Percentiles rank a stretch among this genome's conserved stretches.
These are phyloP conservation scores for Panaeolus papilionaceus DNA, from an alignment of 768 basidiomycete genomes.

Conservation along the genomic window DNA sequence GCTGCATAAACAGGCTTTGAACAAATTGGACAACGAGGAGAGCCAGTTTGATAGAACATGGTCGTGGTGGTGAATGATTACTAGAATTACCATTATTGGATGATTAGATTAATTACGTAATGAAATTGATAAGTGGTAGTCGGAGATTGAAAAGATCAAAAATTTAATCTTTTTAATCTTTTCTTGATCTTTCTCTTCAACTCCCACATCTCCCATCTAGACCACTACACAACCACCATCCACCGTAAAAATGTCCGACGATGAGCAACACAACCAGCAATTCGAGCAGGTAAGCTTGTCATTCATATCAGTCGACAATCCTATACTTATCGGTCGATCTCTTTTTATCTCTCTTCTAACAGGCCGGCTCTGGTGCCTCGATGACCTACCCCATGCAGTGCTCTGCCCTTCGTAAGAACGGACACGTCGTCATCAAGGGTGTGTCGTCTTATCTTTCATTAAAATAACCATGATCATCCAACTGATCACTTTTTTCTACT, in stretches of 20 bases:
- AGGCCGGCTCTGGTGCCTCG: slow-evolving; percentile 81
- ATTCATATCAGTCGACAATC: slow-evolving; percentile 23
- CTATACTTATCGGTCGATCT: slow-evolving; percentile 1
- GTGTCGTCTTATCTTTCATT: slow-evolving; percentile 7
- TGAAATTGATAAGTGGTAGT: slow-evolving; percentile 21
- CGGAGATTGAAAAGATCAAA: slow-evolving; percentile 41
- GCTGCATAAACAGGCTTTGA: slow-evolving; percentile 83
- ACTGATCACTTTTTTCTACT: slow-evolving; percentile 14
- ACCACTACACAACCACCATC: slow-evolving; percentile 32
- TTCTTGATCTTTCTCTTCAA: slow-evolving; percentile 31
- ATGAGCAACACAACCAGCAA: slow-evolving; percentile 84
- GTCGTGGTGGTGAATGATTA: slow-evolving; percentile 50
- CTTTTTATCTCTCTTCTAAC: slow-evolving; percentile 21
- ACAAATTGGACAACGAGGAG: slow-evolving; percentile 77
- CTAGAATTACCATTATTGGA: neutral
- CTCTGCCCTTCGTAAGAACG: slow-evolving; percentile 93
- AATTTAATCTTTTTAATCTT: slow-evolving; percentile 25
- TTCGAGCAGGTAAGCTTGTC: slow-evolving; percentile 74
- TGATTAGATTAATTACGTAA: slow-evolving; percentile 30
- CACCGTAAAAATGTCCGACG: slow-evolving; percentile 78
- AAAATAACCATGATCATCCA: neutral
- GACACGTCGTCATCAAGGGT: slow-evolving; percentile 97
- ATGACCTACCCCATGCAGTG: slow-evolving; percentile 90
- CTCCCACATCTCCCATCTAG: slow-evolving; percentile 30
- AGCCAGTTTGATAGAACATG: slow-evolving; percentile 58